Base-by-base conservation (phyloP, 306 rosid species). In the Lagenaria siceraria region DNA sequence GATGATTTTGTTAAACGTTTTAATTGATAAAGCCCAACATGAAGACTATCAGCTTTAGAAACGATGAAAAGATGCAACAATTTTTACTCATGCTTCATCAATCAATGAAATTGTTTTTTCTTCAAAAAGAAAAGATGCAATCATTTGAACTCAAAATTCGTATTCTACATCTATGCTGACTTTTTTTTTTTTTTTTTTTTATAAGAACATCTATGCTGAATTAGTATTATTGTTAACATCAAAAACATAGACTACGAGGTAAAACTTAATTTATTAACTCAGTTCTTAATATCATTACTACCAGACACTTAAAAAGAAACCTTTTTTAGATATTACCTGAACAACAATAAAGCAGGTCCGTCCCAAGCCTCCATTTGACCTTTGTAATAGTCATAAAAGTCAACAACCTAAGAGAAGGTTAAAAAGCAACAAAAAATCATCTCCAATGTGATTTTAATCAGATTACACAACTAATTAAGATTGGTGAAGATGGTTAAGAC, bases 341-440 rank as follows among this genome's bases (percentile, higher is more conserved):
- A 95, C 85, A 95, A 88, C 66, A 95, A 92, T 80, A 95, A 87
- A 82, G 99, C 99, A 19, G 99, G 99, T 84, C 99, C 99, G 84
- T 95, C 99, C 99, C 99, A 95, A 79, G 99, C 90, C 84, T 95
- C 99, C 99, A 95, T 95, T 88, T 95, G 99, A 88, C 99, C 99
- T 87, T 95, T 92, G 92, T 95, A 95, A 87, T 90, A 95, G 86
- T 95, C 97, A 82, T 92, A 95, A 83, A 95, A 95, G 85, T 95
- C 97, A 84, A 85, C 52, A 46, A 81, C 99, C 98, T 95, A 85
- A 69, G 64, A 76, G 54, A 84, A 51, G 42, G 77, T 15, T 52
- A 13, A 71, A 71, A 71, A 4, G 42, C 43, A 79, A 48, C 48
- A 54, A 79, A 53, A 43, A 13, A 3, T 77, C 42, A 77, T 49